Base-by-base conservation (phyloP, 495 filamentous ascomycete genomes). In the Hypoxylon perforatum region DNA sequence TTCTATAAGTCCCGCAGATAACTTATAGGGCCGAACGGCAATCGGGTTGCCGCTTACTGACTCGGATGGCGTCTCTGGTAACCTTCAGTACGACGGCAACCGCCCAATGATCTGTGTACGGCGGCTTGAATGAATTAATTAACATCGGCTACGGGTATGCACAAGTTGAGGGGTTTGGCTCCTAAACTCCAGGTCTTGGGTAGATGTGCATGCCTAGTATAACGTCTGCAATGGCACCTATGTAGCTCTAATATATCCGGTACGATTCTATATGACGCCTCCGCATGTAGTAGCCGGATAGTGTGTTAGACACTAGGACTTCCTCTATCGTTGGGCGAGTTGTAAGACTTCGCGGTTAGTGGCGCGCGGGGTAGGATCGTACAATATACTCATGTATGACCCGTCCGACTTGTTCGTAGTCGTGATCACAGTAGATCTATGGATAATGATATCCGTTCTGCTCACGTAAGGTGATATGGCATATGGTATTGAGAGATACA, bases 1-100 rank as follows among this genome's bases (percentile, higher is more conserved):
- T 65, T 60, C 63, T 55, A 60, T 55, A 60, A 65, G 56, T 35
- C 22, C 41, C 30, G 7, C 7, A 57, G 23, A 9, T 56, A 52
- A 8, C 35, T 56, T 12, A 17, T 28, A 25, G 23, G 44, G 2
- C 33, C 36, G 33, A 28, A n/a, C 23, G 15, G 12, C 23, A n/a
- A 51, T 41, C 14, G 2, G 39, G 33, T n/a, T 2, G 21, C 44
- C 21, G 19, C 25, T 11, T 15, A 7, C 22, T 49, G 21, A 21
- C 38, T 57, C 18, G 12, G 12, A 33, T 25, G 33, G 15, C 14
- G 28, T 28, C 18, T 45, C 19, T 25, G 12, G 18, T 30, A 21
- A 39, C 49, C 12, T 28, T 17, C 14, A 4, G 11, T 38, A 21
- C 15, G 33, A 50, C n/a, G 19, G 35, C 45, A n/a, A 11, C 18